These are phyloP conservation scores for Suhomyces bolitotheri DNA, from an alignment of 1,139 yeast genomes.

Conservation along the genomic window DNA sequence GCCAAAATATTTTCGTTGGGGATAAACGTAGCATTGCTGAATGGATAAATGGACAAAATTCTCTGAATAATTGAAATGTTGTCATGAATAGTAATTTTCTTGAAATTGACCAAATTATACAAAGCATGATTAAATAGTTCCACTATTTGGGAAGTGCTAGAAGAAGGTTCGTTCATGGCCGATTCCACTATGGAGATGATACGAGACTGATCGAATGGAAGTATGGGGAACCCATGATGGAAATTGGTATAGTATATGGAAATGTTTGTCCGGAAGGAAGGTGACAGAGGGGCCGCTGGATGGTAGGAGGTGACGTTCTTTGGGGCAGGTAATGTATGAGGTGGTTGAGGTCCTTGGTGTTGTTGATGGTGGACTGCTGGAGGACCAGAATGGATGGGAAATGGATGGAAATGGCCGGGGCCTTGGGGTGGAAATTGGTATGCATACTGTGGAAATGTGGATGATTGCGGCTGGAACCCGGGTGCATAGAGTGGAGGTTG, in stretches of 20 bases:
- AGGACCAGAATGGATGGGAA: slow-evolving; percentile 1
- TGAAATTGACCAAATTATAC: slow-evolving; percentile 45
- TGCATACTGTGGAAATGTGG: slow-evolving; percentile 1
- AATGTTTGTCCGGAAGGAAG: slow-evolving; percentile 21
- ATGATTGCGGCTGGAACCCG: slow-evolving; percentile 1
- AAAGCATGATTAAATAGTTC: slow-evolving; percentile 55
- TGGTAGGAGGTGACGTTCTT: slow-evolving; percentile 3
- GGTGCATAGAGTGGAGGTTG: slow-evolving; percentile 1
- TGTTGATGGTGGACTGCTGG: too few relatives aligned
- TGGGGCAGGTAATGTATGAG: neutral
- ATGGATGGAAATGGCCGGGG: neutral
- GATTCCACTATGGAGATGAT: slow-evolving; percentile 24
- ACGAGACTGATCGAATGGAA: slow-evolving; percentile 49
- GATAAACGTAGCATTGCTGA: slow-evolving; percentile 23
- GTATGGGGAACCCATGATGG: slow-evolving; percentile 57
- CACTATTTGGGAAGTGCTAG: slow-evolving; percentile 28
- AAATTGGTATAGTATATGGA: slow-evolving; percentile 51
- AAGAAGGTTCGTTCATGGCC: slow-evolving; percentile 3
- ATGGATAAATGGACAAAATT: slow-evolving; percentile 48
- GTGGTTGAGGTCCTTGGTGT: too few relatives aligned
- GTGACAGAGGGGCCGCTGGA: slow-evolving; percentile 5
- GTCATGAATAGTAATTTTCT: slow-evolving; percentile 30
- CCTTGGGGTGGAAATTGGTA: slow-evolving; percentile 3
- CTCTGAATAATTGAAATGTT: slow-evolving; percentile 41
- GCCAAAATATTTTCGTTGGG: slow-evolving; percentile 34